Percentiles rank a stretch among this genome's conserved stretches.
These are phyloP conservation scores for Atkinsonella hypoxylon DNA, from an alignment of 2,329 filamentous ascomycete genomes.

Conservation along the genomic window DNA sequence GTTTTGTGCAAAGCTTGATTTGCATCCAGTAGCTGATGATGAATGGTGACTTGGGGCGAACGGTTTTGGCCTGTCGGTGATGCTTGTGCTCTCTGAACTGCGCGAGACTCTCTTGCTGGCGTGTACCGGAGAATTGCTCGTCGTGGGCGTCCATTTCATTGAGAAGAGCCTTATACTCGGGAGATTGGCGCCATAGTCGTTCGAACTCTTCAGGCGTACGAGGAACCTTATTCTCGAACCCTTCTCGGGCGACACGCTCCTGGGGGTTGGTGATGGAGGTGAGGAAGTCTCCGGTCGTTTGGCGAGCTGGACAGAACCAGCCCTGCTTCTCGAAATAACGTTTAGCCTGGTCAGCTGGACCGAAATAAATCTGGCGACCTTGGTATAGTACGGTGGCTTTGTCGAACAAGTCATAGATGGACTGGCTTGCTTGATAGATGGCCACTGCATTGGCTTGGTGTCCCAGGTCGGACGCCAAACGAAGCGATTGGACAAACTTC, in stretches of 20 bases:
- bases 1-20: conserved; percentile 35
- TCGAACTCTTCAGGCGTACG: conserved; percentile 61
- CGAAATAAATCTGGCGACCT: conserved; percentile 63
- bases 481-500: conserved; percentile 58
- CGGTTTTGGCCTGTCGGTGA: conserved; percentile 38
- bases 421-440: conserved; percentile 60
- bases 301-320: conserved; percentile 53
- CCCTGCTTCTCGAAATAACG: conserved; percentile 57
- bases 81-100: conserved; percentile 36
- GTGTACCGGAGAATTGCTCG: conserved; percentile 29
- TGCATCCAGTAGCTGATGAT: conserved; percentile 44
- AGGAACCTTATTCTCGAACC: conserved; percentile 50
- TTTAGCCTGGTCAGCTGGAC: conserved; percentile 46
- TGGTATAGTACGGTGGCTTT: conserved; percentile 48
- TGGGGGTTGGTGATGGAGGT: conserved; percentile 55
- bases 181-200: conserved; percentile 30
- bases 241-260: conserved; percentile 42
- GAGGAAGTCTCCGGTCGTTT: conserved; percentile 59
- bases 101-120: conserved; percentile 24
- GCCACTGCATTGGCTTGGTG: conserved; percentile 52
- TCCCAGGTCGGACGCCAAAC: conserved; percentile 52
- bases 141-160: conserved; percentile 40
- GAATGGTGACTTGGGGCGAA: conserved; percentile 43
- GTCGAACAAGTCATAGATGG: conserved; percentile 63
- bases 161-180: conserved; percentile 29